These are phyloP conservation scores for Parasitella parasitica DNA, from an alignment of 371 early-diverging fungal species.

Conservation along the genomic window DNA sequence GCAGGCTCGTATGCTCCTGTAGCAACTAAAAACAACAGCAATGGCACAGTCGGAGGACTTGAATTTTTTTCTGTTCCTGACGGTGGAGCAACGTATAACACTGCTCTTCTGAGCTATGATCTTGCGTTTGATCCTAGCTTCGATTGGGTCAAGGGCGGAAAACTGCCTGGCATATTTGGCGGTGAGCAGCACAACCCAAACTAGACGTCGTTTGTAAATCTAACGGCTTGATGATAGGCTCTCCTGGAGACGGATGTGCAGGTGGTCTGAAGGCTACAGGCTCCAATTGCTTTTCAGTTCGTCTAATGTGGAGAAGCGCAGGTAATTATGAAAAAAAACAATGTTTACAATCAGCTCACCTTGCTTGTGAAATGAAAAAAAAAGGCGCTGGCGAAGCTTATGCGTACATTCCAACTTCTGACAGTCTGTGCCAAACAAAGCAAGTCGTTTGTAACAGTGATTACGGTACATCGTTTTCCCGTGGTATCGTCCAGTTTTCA, in stretches of 20 bases:
- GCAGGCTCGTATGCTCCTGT: slow-evolving; percentile 25
- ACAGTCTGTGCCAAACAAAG: slow-evolving; percentile 34
- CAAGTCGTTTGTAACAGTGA: slow-evolving; percentile 38
- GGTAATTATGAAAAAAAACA: slow-evolving; percentile 23
- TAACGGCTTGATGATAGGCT: slow-evolving; percentile 4
- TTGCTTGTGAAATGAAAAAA: not conserved
- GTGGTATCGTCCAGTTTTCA: slow-evolving; percentile 44
- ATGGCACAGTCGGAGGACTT: slow-evolving; percentile 42
- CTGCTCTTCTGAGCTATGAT: slow-evolving; percentile 52
- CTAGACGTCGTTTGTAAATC: not conserved
- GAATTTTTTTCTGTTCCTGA: slow-evolving; percentile 54
- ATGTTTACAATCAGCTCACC: not conserved
- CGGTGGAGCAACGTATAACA: slow-evolving; percentile 31
- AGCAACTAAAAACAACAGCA: slow-evolving; percentile 23
- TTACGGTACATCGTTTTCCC: slow-evolving; percentile 50
- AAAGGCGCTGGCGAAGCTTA: slow-evolving; percentile 37
- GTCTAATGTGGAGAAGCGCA: slow-evolving; percentile 50
- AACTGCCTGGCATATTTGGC: slow-evolving; percentile 53
- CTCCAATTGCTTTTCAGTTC: slow-evolving; percentile 39
- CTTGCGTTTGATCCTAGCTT: slow-evolving; percentile 56
- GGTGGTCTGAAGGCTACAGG: slow-evolving; percentile 45
- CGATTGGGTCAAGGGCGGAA: slow-evolving; percentile 58
- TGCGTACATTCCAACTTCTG: slow-evolving; percentile 41
- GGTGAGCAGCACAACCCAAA: slow-evolving; percentile 20
- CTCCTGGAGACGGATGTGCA: slow-evolving; percentile 38